Conservation (phyloP, 1,284 basidiomycete species). For the Naganishia albida region DNA sequence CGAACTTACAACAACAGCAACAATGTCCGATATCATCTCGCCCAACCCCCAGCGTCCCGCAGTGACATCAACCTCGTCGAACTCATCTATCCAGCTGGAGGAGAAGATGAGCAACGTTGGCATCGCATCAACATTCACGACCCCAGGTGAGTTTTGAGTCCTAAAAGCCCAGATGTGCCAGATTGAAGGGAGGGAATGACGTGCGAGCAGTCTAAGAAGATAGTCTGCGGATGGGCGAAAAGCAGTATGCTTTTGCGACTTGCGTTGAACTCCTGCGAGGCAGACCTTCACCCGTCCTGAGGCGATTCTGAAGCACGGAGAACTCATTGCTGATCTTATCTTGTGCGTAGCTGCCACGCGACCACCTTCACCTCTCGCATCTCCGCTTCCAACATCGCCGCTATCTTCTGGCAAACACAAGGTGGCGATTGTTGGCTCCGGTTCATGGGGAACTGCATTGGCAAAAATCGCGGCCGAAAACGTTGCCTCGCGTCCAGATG, state of each 20-base stretch:
- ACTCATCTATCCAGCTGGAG: constrained; percentile 23
- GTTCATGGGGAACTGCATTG: constrained; percentile 61
- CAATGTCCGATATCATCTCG: constrained; percentile 26
- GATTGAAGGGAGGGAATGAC: too few species aligned
- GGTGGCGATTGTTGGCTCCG: constrained; percentile 60
- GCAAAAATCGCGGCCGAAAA: constrained; percentile 62
- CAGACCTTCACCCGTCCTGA: too few species aligned
- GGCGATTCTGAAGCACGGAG: background rate
- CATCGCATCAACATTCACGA: constrained; percentile 48
- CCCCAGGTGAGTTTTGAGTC: constrained; percentile 41
- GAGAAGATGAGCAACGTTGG: constrained; percentile 36
- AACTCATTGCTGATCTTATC: background rate
- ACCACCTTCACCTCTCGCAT: constrained; percentile 44
- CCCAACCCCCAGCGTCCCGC: constrained; percentile 28
- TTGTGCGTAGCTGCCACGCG: constrained; percentile 42
- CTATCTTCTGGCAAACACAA: constrained; percentile 56
- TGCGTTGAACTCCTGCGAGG: too few species aligned
- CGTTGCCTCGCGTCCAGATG: constrained; percentile 48
- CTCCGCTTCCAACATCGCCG: constrained; percentile 45
- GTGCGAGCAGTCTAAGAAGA: too few species aligned
- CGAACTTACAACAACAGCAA: constrained; percentile 1
- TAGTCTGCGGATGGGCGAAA: too few species aligned
- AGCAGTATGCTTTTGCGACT: too few species aligned
- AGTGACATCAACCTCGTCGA: constrained; percentile 19
- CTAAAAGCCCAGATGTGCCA: background rate